These are phyloP conservation scores for Allantophomopsis cytisporea DNA, from an alignment of 2,329 filamentous ascomycete genomes.

Conservation along the genomic window DNA sequence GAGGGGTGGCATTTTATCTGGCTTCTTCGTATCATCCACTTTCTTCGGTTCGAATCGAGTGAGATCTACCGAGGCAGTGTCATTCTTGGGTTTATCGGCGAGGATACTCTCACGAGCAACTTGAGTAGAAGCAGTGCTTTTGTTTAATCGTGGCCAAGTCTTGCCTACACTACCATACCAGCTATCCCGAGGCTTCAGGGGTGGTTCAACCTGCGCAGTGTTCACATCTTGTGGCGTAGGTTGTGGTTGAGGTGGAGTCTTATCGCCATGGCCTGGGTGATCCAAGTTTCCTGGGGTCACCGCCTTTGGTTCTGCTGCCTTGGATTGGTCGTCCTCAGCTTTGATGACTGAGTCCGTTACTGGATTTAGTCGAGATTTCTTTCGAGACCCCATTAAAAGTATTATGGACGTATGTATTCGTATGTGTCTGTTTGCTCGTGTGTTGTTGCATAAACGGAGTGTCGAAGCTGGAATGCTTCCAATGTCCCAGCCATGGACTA, in stretches of 20 bases:
- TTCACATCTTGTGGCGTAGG: neutral
- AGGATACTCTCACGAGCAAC: constrained; percentile 47
- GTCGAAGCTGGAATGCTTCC: no score
- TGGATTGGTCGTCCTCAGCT: neutral
- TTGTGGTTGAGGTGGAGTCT: neutral
- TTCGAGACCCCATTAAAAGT: constrained; percentile 1
- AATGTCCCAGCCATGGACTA: no score
- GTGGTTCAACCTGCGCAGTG: neutral
- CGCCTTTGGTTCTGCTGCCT: neutral
- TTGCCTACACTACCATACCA: constrained; percentile 37
- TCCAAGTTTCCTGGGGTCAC: neutral
- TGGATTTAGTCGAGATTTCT: constrained; percentile 1
- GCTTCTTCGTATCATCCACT: neutral
- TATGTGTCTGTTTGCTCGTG: no score
- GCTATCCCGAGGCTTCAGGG: constrained; percentile 18
- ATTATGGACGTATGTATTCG: no score
- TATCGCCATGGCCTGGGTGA: no score
- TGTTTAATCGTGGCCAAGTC: constrained; percentile 39
- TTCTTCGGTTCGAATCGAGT: constrained; percentile 14
- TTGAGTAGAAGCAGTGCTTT: constrained; percentile 44
- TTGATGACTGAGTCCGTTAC: neutral
- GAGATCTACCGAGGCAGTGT: constrained; percentile 10
- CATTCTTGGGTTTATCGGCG: constrained; percentile 25
- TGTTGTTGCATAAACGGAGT: no score
- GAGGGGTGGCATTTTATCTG: constrained; percentile 5